Conservation (phyloP, 2,329 filamentous ascomycete genomes). For the Diaporthe destruens region DNA sequence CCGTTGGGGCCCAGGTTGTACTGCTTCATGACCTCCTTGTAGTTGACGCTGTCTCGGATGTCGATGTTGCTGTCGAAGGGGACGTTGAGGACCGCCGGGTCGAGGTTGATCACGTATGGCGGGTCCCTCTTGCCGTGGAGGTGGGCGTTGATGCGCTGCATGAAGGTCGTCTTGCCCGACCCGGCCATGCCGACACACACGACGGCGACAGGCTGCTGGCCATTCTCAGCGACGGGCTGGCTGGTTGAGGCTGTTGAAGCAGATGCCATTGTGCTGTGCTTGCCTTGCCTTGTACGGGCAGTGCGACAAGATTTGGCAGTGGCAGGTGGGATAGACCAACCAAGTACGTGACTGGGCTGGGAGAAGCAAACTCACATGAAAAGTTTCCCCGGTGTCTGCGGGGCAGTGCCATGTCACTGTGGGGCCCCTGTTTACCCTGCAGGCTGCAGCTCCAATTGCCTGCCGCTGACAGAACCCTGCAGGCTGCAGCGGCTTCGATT, state of each 20-base stretch:
- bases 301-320: neutral
- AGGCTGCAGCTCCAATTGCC: slow-evolving; percentile 10
- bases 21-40: slow-evolving; percentile 99
- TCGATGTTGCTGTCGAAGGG: slow-evolving; percentile 99
- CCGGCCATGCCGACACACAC: slow-evolving; percentile 98
- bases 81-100: slow-evolving; percentile 92
- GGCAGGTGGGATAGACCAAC: no score
- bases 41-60: slow-evolving; percentile 98
- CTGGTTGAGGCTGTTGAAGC: slow-evolving; percentile 38
- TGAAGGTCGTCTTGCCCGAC: slow-evolving; percentile 99
- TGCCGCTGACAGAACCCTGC: slow-evolving; percentile 12
- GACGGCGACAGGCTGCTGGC: slow-evolving; percentile 75
- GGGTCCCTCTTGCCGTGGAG: slow-evolving; percentile 84
- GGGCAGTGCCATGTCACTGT: slow-evolving; percentile 34
- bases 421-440: neutral
- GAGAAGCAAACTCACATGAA: slow-evolving; percentile 34
- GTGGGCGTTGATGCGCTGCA: slow-evolving; percentile 97
- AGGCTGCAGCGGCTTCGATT: neutral
- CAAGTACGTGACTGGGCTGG: neutral
- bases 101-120: slow-evolving; percentile 97
- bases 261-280: slow-evolving; percentile 43
- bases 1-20: slow-evolving; percentile 98
- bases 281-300: neutral
- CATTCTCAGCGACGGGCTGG: slow-evolving; percentile 25
- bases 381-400: slow-evolving; percentile 33